Base-by-base conservation (phyloP, 2,329 filamentous ascomycete genomes). In the Fusarium gaditjirri region DNA sequence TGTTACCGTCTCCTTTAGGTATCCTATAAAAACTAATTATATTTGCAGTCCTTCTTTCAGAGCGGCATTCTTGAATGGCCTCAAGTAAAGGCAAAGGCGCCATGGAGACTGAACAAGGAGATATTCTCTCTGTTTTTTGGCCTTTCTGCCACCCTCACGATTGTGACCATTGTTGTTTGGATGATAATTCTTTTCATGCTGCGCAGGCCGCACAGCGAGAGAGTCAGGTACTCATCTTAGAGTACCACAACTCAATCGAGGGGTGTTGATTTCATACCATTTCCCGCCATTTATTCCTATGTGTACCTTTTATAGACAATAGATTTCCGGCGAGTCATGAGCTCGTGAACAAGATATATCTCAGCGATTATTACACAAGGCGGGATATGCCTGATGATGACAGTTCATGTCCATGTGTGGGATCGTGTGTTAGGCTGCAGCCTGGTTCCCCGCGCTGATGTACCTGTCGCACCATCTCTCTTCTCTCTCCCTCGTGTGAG, bases 11-110 rank as follows among this genome's bases (percentile, higher is more conserved):
- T 10, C 12, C 12, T 23, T 23, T 25, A 6, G 31, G 5, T 12
- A 55, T 13, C 17, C 21, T 25, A 14, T 16, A 31, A 2, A 19
- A 16, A 23, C 67, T 71, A 8, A 70, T 35, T 12, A 11, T 6
- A 7, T 19, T 13, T 11, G 4, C 1, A 73, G 71, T 47, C 70
- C 3, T 73, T 73, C 12, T 73, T 73, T 14, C 71, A 73, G 10
- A 73, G 71, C 3, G 70, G 66, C 23, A 73, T 73, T 5, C 62
- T 73, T 4, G 50, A 73, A 5, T 73, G 61, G 56, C 49, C 61
- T 27, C 27, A 39, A 0, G 8, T 46, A 5, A 19, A 33, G 3
- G 35, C 55, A 7, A 12, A 49, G 17, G 57, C 58, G 2, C 25
- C 29, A 1, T 63, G 57, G 57, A 44, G 38, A 4, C 36, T 73